Evolutionary conservation across 2,329 filamentous ascomycete genomes (phyloP), one percentile per base, ranked within the genome.

Genomic region (Fusarium fracticaudum): DNA sequence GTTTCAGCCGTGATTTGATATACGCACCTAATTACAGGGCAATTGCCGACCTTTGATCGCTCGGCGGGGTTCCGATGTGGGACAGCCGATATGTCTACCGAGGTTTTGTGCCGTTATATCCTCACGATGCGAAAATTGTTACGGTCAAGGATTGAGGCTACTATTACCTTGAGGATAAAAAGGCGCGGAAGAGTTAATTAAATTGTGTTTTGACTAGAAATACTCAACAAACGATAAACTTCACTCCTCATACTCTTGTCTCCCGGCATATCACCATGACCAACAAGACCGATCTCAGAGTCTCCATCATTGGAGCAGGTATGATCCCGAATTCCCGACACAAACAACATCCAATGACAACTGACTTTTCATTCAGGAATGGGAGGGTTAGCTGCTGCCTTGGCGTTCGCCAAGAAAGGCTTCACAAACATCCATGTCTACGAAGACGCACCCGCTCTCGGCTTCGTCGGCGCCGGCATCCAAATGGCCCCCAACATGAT

Each of bases 401-500:
- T 73, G 29, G 59, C 70, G 5, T 69, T 73, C 22, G 64, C 69
- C 15, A 72, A 54, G 26, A 73, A 72, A 26, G 70, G 69, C 22
- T 73, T 73, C 40, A 73, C 58, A 15, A 47, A 73, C 26, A 45
- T 73, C 24, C 50, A 69, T 24, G 51, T 72, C 20, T 73, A 69
- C 38, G 70, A 73, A 22, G 47, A 69, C 13, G 70, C 70, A 12
- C 60, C 69, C 17, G 69, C 59, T 12, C 41, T 73, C 5, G 69
- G 70, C 9, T 73, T 73, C 20, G 69, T 73, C 3, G 70, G 70
- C 17, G 70, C 70, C 6, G 70, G 70, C 20, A 73, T 73, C 26
- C 70, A 73, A 43, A 65, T 73, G 22, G 60, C 69, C 14, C 70
- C 70, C 26, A 73, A 73, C n/a, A 43, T 73, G 45, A 44, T 73